phyloP scores from a whole-genome alignment of 208 protist genomes.

The Trypanosoma avium region DNA sequence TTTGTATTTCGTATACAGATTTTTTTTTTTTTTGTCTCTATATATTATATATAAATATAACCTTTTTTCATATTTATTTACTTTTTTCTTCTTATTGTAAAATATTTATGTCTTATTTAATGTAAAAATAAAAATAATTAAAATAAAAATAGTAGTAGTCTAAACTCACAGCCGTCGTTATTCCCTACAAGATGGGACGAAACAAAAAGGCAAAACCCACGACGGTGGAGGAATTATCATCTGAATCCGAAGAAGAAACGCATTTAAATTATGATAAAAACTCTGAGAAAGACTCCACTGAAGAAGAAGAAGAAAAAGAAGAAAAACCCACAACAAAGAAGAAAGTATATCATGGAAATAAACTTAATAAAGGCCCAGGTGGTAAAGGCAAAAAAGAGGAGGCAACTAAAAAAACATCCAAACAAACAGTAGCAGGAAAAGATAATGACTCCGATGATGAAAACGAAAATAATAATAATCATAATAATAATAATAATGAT shows the following conservation, averaged over 20 bases:
- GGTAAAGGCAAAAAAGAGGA: slow-evolving; percentile 30
- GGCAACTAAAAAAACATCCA: background rate
- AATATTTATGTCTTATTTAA: no score
- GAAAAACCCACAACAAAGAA: slow-evolving; percentile 37
- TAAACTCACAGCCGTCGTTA: background rate
- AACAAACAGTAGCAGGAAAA: background rate
- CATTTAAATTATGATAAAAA: background rate
- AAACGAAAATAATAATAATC: background rate
- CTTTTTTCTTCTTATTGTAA: no score
- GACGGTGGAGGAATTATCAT: background rate
- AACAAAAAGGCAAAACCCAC: slow-evolving; percentile 52
- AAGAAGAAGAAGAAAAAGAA: background rate
- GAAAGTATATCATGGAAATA: slow-evolving; percentile 71
- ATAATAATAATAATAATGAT: slow-evolving; percentile 19
- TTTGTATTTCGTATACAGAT: no score
- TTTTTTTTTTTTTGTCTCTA: no score
- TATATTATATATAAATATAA: no score
- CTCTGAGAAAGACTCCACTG: slow-evolving; percentile 2
- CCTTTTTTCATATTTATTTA: no score
- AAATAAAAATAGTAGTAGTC: no score
- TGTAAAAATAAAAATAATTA: no score
- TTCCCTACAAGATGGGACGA: slow-evolving; percentile 37
- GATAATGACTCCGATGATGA: background rate
- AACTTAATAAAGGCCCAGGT: slow-evolving; percentile 31
- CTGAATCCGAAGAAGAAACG: background rate